Evolutionary conservation across 352 stramenopile species (phyloP), one percentile per base, ranked within the genome.

Genomic region (Globisporangium viniferum): DNA sequence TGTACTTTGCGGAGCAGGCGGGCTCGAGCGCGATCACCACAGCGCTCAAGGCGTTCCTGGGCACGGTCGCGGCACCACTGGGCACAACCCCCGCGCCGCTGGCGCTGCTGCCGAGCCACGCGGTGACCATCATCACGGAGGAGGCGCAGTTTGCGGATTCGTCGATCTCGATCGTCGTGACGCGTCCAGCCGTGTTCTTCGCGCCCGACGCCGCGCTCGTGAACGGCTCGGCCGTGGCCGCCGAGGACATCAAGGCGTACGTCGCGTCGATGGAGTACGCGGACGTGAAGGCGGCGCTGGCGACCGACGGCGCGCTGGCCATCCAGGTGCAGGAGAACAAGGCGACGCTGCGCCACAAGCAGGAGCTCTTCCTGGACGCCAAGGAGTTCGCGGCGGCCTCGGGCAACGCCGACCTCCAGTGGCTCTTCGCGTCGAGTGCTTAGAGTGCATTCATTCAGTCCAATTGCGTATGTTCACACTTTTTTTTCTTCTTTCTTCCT

Each of bases 1-100:
- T 99, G 5, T 99, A 98, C 82, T 98, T 96, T 63, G 59, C 79
- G 54, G 86, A 98, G 73, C 72, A 91, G 59, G 75, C 79, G 3
- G 86, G 80, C 33, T 80, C 88, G 49, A 63, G 64, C 51, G 71
- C 76, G 14, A 92, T 95, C 74, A 76, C 83, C 7, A 73, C 76
- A 63, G 85, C 87, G 3, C 76, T 95, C 63, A 73, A 88, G 69
- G 72, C 71, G 60, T 92, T 86, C 60, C 54, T 86, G 63, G 66
- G 71, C 27, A 92, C 88, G 71, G 81, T 93, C 46, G 55, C 77
- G 3, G 72, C 74, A 4, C 76, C 85, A 24, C 69, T 95, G 18
- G 86, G 84, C 51, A 86, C 87, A 64, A 73, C 75, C 1, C 87
- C 87, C 8, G 82, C 85, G 12, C 87, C 87, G 7, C 41, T 88